Percentiles rank a stretch among this genome's conserved stretches.
Conservation (phyloP, 75 land plant species). For the Picea glauca region DNA sequence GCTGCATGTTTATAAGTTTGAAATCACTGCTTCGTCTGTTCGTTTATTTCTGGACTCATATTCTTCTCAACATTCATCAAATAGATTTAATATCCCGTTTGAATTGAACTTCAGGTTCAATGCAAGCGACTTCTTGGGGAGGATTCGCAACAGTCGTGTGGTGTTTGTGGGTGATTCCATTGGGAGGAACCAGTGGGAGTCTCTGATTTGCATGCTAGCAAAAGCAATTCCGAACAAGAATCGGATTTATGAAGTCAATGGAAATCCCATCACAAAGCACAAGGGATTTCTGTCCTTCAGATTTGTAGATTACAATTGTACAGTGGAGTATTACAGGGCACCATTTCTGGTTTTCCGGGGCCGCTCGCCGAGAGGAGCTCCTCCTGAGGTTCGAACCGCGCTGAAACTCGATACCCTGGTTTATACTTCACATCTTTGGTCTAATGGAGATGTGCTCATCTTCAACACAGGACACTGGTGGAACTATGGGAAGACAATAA, state of each 20-base stretch:
- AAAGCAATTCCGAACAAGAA: constrained; percentile 54
- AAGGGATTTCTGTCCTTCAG: constrained; percentile 62
- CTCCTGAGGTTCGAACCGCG: constrained; percentile 22
- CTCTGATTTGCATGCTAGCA: constrained; percentile 81
- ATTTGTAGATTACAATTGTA: constrained; percentile 63
- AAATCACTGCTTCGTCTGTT: not conserved
- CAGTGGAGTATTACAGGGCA: constrained; percentile 76
- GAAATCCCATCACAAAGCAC: constrained; percentile 80
- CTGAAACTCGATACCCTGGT: constrained; percentile 51
- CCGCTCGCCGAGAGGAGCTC: constrained; percentile 44
- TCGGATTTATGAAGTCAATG: constrained; percentile 57
- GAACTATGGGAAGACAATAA: constrained; percentile 61
- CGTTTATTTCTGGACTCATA: not conserved
- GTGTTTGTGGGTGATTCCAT: constrained; percentile 87
- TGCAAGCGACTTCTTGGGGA: constrained; percentile 59
- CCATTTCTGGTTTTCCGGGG: constrained; percentile 60
- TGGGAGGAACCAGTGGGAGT: constrained; percentile 95
- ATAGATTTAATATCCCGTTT: not conserved
- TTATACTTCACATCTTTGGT: constrained; percentile 51
- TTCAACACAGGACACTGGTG: constrained; percentile 93
- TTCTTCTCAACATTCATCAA: not conserved
- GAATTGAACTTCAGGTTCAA: constrained; percentile 45
- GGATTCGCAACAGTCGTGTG: constrained; percentile 47
- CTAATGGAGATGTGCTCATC: constrained; percentile 52
- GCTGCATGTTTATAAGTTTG: not conserved